phyloP scores from a whole-genome alignment of 768 basidiomycete genomes.

The Boletus coccyginus region DNA sequence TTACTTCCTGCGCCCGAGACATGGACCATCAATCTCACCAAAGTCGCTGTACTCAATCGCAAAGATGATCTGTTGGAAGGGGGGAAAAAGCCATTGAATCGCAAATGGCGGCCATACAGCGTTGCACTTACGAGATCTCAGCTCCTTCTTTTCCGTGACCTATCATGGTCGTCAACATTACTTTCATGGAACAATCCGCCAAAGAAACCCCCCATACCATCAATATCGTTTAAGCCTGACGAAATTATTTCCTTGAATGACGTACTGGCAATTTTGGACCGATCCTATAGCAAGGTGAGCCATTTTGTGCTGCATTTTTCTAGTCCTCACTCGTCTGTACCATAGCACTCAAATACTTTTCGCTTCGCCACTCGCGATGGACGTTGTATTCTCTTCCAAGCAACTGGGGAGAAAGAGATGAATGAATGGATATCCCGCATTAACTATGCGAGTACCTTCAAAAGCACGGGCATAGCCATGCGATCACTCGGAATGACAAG shows the following conservation, averaged over 20 bases:
- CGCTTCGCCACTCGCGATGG: constrained; percentile 74
- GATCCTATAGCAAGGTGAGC: constrained; percentile 70
- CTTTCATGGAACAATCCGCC: constrained; percentile 41
- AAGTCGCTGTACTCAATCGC: constrained; percentile 75
- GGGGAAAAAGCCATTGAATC: constrained; percentile 68
- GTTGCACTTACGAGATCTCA: constrained; percentile 89
- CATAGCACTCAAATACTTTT: constrained; percentile 64
- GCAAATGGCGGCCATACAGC: constrained; percentile 88
- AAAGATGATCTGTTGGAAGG: constrained; percentile 79
- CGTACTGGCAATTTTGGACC: constrained; percentile 78
- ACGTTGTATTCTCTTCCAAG: constrained; percentile 80
- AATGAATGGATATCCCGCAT: constrained; percentile 90
- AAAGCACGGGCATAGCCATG: constrained; percentile 78
- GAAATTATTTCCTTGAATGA: constrained; percentile 79
- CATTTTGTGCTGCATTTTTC: not conserved
- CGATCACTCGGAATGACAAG: constrained; percentile 67
- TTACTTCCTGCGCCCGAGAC: constrained; percentile 30
- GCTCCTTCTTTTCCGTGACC: constrained; percentile 84
- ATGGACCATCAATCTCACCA: constrained; percentile 66
- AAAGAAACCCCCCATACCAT: constrained; percentile 37
- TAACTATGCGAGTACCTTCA: constrained; percentile 94
- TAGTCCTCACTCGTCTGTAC: constrained; percentile 1
- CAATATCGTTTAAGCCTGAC: constrained; percentile 67
- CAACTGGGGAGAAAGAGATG: constrained; percentile 64
- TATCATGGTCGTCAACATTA: constrained; percentile 49